Percentiles rank a stretch among this genome's conserved stretches.
Conservation (phyloP, 371 early-diverging fungal genomes). For the Lichtheimia ornata region DNA sequence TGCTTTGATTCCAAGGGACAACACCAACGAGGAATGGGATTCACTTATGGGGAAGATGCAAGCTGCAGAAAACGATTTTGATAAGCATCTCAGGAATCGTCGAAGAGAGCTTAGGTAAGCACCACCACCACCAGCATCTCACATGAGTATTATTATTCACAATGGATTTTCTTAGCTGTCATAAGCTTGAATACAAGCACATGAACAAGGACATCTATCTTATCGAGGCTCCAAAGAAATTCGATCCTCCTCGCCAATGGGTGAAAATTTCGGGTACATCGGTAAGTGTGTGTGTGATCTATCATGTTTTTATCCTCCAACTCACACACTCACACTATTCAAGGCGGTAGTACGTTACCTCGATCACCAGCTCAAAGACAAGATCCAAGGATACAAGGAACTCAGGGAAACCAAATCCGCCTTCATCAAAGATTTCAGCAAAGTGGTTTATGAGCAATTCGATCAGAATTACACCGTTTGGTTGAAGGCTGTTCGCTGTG, state of each 20-base stretch:
- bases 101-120: conserved; percentile 63
- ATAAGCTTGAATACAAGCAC: conserved; percentile 77
- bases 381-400: conserved; percentile 81
- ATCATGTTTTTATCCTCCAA: neutral
- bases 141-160: neutral
- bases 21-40: conserved; percentile 82
- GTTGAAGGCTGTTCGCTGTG: conserved; percentile 67
- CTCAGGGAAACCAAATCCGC: conserved; percentile 80
- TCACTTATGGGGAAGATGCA: conserved; percentile 51
- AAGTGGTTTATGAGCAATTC: conserved; percentile 76
- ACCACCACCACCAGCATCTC: neutral
- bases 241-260: conserved; percentile 84
- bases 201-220: conserved; percentile 96
- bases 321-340: conserved; percentile 37
- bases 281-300: conserved; percentile 30
- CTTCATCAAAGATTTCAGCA: conserved; percentile 65
- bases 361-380: conserved; percentile 63
- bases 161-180: conserved; percentile 28
- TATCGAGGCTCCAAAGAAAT: conserved; percentile 83
- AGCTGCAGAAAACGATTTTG: conserved; percentile 66
- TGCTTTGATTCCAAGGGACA: conserved; percentile 70
- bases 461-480: conserved; percentile 75
- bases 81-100: conserved; percentile 61
- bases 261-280: conserved; percentile 77
- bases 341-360: conserved; percentile 85